Percentiles rank a stretch among this genome's conserved stretches.
Conservation (phyloP, 352 stramenopile species). For the Pythium insidiosum region DNA sequence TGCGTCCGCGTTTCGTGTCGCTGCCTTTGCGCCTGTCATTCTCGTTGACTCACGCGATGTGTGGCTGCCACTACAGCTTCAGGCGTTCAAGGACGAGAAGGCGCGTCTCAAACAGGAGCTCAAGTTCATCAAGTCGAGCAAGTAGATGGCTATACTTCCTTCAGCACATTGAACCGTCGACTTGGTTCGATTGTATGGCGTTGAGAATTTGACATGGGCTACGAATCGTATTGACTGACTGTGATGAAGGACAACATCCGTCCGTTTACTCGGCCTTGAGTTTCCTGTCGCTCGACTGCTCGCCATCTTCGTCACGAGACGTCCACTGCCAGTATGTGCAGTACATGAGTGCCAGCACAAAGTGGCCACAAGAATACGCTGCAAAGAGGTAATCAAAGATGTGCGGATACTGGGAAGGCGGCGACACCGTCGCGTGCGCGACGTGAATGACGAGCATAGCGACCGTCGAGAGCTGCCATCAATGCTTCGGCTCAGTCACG, state of each 20-base stretch:
- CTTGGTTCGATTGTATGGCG: too few relatives aligned
- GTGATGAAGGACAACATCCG: too few relatives aligned
- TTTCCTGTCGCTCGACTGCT: too few relatives aligned
- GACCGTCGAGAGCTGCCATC: slow-evolving; percentile 38
- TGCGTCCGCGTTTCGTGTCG: slow-evolving; percentile 9
- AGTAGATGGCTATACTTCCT: slow-evolving; percentile 16
- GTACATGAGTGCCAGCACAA: slow-evolving; percentile 61
- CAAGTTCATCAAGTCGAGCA: slow-evolving; percentile 61
- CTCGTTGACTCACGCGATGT: neutral
- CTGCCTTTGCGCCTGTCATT: neutral
- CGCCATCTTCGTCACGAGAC: slow-evolving; percentile 7
- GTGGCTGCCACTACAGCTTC: slow-evolving; percentile 23
- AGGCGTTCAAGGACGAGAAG: slow-evolving; percentile 85
- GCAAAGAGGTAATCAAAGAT: slow-evolving; percentile 85
- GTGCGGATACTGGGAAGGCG: slow-evolving; percentile 60
- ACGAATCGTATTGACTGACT: neutral
- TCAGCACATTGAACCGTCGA: neutral
- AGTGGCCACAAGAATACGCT: slow-evolving; percentile 71
- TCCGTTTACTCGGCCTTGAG: too few relatives aligned
- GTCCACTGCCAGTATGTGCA: slow-evolving; percentile 85
- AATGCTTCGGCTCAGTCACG: too few relatives aligned
- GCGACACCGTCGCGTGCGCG: slow-evolving; percentile 30
- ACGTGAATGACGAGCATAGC: slow-evolving; percentile 49
- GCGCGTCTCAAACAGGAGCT: slow-evolving; percentile 79
- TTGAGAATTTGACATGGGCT: neutral